Evolutionary conservation across 2,329 filamentous ascomycete species (phyloP), one percentile per base, ranked within the genome.

Genomic region (Trichoderma lentiforme): DNA sequence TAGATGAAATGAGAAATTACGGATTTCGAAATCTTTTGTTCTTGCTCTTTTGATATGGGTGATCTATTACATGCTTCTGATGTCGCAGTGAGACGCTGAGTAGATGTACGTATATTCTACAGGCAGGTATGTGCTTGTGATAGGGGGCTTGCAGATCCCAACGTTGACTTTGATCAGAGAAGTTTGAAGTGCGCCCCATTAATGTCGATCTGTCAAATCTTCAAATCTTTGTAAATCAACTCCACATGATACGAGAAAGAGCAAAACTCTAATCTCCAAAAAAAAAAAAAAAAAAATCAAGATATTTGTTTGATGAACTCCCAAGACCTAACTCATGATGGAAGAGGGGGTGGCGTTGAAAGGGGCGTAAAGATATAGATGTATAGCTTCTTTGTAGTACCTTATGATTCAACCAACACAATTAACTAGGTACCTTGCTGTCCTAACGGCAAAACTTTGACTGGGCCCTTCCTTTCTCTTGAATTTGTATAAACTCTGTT

Each of bases 401-500:
- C n/a, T n/a, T n/a, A n/a, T n/a, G n/a, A 18, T 39, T 39, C 36
- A 14, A 39, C 36, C 36, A 43, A 43, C 15, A n/a, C 18, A n/a
- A 6, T 7, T 43, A 21, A 21, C 21, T 21, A 21, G 21, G 21
- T 21, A n/a, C 7, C 3, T 43, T n/a, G 39, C 2, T 43, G 39
- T 43, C 39, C 39, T 43, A n/a, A n/a, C 3, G 1, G 39, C 14
- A 43, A 43, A 43, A n/a, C 15, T 43, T 18, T 39, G 36, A 43
- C 7, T 1, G 4, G 15, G 14, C 0, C 0, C 1, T 43, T 1
- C 18, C 7, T 43, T 18, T 4, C 0, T 43, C 39, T n/a, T 43
- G 18, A 4, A 43, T 43, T n/a, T 43, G 39, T n/a, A 43, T 43
- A n/a, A 43, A 43, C 39, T 43, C 7, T 43, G 39, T 43, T 9